Evolutionary conservation across 2,329 filamentous ascomycete species (phyloP), one percentile per base, ranked within the genome.

Genomic region (Thelonectria blattea): DNA sequence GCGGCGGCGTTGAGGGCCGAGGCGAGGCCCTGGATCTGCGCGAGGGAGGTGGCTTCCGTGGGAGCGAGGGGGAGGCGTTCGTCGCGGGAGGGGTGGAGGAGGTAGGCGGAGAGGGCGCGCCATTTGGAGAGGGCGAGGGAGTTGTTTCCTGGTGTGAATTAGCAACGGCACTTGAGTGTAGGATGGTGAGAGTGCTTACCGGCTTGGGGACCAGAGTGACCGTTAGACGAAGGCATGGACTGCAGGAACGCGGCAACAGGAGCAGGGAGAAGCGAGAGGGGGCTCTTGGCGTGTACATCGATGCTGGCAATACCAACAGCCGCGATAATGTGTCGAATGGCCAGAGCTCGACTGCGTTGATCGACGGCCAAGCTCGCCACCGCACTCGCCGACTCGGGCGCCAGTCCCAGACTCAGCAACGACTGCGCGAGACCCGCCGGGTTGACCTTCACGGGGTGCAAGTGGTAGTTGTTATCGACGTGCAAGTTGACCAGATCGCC

Each of bases 401-500:
- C 45, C 20, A 78, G 58, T 6, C 75, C 73, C 9, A 77, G 61
- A 18, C 66, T 52, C 2, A 42, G 27, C 3, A 78, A 64, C 2
- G 60, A 57, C 49, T 20, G 68, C 41, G 18, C 64, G 8, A 78
- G 65, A 3, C 56, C 47, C 12, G 58, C 55, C 1, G 51, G 9
- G 56, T 64, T 66, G 5, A 47, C 42, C 0, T 14, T 14, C 6
- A 75, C 59, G 0, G 69, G 68, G 0, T 71, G 59, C 0, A 64
- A 46, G 54, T 78, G 76, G 51, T 80, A 81, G 52, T 79, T 65
- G 52, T 68, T 74, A 53, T 79, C 73, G 41, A 79, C 74, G 60
- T 81, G 79, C 41, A 76, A 71, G 27, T 74, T 70, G 10, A 81
- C 72, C 5, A 79, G 71, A 5, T 73, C 67, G 1, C 70, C 69